These are phyloP conservation scores for Penicillium carneum DNA, from an alignment of 2,329 filamentous ascomycete species.

Conservation along the genomic window DNA sequence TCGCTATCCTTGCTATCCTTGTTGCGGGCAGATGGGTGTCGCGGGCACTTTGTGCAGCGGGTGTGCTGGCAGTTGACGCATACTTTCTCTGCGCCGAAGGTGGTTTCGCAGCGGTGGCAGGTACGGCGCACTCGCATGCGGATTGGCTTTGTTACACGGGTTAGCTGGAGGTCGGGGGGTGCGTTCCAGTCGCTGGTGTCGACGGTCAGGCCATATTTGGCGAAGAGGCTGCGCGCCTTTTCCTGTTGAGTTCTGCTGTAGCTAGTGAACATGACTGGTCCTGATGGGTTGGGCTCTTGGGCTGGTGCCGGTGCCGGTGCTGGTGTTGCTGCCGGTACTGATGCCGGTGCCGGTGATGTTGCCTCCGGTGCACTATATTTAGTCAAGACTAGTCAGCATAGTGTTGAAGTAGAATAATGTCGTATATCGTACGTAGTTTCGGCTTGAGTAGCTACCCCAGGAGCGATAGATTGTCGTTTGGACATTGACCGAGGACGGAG, in stretches of 20 bases:
- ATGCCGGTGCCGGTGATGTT: not conserved
- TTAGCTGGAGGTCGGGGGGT: constrained; percentile 43
- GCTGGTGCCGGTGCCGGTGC: constrained; percentile 23
- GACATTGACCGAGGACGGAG: constrained; percentile 43
- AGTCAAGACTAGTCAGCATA: not conserved
- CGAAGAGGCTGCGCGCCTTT: constrained; percentile 55
- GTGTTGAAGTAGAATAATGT: not conserved
- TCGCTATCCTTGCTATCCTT: constrained; percentile 66
- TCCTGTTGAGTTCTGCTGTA: constrained; percentile 53
- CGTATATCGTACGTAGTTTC: constrained; percentile 30
- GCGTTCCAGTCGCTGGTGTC: constrained; percentile 54
- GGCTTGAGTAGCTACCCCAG: constrained; percentile 26
- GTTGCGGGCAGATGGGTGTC: constrained; percentile 73
- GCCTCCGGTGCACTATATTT: not conserved
- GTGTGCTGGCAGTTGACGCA: constrained; percentile 80
- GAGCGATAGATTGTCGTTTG: constrained; percentile 39
- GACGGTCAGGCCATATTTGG: constrained; percentile 56
- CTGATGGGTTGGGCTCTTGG: constrained; percentile 14
- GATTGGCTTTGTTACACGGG: constrained; percentile 56
- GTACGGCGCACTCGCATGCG: constrained; percentile 61
- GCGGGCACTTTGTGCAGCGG: constrained; percentile 80
- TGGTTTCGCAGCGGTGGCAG: constrained; percentile 80
- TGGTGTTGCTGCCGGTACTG: constrained; percentile 10
- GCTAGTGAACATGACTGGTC: constrained; percentile 38
- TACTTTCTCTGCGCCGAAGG: constrained; percentile 74